phyloP scores from a whole-genome alignment of 208 protist genomes.

The Leishmania tropica region DNA sequence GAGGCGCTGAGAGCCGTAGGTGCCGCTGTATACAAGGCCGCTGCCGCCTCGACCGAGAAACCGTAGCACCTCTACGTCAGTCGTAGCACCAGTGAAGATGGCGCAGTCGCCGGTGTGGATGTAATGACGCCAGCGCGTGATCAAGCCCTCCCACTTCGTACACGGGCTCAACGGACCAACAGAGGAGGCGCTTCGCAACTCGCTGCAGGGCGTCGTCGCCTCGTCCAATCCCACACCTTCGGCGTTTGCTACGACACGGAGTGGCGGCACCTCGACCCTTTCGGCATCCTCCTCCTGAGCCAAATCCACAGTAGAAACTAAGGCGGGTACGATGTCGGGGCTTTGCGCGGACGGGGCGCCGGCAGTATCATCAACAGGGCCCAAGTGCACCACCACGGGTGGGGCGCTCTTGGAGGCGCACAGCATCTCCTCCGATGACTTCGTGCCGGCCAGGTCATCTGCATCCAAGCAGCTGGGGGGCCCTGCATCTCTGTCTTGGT shows the following conservation, averaged over 20 bases:
- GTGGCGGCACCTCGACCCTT: background rate
- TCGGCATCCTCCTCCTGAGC: background rate
- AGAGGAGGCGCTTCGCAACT: slow-evolving; percentile 7
- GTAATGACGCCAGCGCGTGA: slow-evolving; percentile 68
- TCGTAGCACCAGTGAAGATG: slow-evolving; percentile 61
- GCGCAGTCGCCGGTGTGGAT: slow-evolving; percentile 42
- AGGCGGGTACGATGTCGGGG: background rate
- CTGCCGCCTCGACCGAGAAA: slow-evolving; percentile 78
- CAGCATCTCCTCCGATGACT: background rate
- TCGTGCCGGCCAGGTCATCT: slow-evolving; percentile 7
- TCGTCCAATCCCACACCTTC: background rate
- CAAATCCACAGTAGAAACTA: background rate
- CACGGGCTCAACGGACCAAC: slow-evolving; percentile 29
- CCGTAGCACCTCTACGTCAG: slow-evolving; percentile 45
- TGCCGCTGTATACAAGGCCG: slow-evolving; percentile 76
- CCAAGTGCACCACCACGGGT: background rate
- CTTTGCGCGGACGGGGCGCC: background rate
- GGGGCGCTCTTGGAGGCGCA: background rate
- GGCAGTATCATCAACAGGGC: background rate
- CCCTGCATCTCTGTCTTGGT: slow-evolving; percentile 6
- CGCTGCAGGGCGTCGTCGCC: background rate
- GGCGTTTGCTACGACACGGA: background rate
- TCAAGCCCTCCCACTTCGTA: slow-evolving; percentile 47
- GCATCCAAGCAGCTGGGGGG: slow-evolving; percentile 13
- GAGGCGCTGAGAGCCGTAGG: slow-evolving; percentile 41